A percentile compares a stretch with the other conserved stretches of the same genome.
These are phyloP conservation scores for Penicillium subrubescens DNA, from an alignment of 495 filamentous ascomycete genomes.

Conservation along the genomic window DNA sequence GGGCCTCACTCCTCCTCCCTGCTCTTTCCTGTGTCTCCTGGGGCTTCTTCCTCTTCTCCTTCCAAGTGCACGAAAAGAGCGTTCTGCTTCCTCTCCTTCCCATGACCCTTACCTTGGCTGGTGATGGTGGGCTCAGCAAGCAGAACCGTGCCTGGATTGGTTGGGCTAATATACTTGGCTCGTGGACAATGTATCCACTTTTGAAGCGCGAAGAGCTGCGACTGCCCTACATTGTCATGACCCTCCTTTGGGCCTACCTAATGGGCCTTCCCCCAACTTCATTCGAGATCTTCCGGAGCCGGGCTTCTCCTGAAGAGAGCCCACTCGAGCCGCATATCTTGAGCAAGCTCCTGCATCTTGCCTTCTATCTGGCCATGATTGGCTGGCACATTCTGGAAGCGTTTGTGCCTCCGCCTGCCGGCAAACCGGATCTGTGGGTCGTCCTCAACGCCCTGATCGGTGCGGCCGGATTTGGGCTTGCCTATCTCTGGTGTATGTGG, in stretches of 20 bases:
- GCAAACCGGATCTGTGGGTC: slow-evolving; percentile 91
- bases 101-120: slow-evolving; percentile 82
- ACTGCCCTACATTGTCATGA: slow-evolving; percentile 82
- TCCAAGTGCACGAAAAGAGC: slow-evolving; percentile 98
- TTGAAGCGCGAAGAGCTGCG: slow-evolving; percentile 80
- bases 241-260: slow-evolving; percentile 85
- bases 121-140: slow-evolving; percentile 71
- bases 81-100: slow-evolving; percentile 88
- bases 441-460: slow-evolving; percentile 87
- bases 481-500: slow-evolving; percentile 88
- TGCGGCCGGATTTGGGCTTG: slow-evolving; percentile 78
- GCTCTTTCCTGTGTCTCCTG: slow-evolving; percentile 82
- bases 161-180: slow-evolving; percentile 86
- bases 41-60: slow-evolving; percentile 97
- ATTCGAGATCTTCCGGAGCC: slow-evolving; percentile 60
- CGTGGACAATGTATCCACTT: slow-evolving; percentile 93
- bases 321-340: slow-evolving; percentile 47
- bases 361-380: slow-evolving; percentile 75
- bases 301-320: slow-evolving; percentile 39
- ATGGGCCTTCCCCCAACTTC: slow-evolving; percentile 82
- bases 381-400: slow-evolving; percentile 78
- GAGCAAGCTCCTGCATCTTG: slow-evolving; percentile 68
- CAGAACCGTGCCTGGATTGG: slow-evolving; percentile 85
- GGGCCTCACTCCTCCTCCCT: slow-evolving; percentile 72
- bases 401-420: slow-evolving; percentile 62